Conservation (phyloP, 306 rosid genomes). For the Malus asiatica region DNA sequence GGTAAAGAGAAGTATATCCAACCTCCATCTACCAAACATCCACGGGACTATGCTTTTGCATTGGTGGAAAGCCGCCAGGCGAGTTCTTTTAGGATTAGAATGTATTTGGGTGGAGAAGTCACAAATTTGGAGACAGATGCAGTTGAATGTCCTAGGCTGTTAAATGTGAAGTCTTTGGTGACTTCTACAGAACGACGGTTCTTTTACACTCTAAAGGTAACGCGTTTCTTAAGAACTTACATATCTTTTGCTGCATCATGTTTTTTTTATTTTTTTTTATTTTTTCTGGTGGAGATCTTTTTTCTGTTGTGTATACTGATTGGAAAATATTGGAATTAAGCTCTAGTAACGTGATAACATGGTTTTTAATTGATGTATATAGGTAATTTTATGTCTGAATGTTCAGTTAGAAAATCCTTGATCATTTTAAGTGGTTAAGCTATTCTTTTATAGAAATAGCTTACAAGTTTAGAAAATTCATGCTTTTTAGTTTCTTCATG, state of each 20-base stretch:
- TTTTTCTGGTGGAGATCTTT: no score
- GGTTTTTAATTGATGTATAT: neutral
- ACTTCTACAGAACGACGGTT: conserved; percentile 49
- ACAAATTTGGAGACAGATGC: conserved; percentile 29
- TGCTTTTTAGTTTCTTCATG: neutral
- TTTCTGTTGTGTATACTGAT: neutral
- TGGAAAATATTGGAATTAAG: neutral
- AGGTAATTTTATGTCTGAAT: neutral
- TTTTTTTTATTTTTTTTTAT: neutral
- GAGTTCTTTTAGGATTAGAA: conserved; percentile 51
- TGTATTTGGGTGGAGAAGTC: conserved; percentile 71
- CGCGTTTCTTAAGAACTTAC: neutral
- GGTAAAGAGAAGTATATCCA: no score
- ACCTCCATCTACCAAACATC: conserved; percentile 17
- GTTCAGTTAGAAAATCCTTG: neutral
- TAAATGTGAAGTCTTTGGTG: conserved; percentile 40
- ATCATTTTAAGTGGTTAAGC: neutral
- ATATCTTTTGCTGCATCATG: neutral
- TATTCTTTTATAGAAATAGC: neutral
- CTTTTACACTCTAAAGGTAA: conserved; percentile 71
- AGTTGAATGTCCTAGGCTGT: conserved; percentile 47
- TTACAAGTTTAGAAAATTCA: neutral
- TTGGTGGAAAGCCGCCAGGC: conserved; percentile 61
- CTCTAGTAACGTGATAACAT: neutral
- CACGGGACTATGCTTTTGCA: conserved; percentile 72